Evolutionary conservation across 169 alveolate genomes (phyloP).

Genomic region (Plasmodium falciparum): DNA sequence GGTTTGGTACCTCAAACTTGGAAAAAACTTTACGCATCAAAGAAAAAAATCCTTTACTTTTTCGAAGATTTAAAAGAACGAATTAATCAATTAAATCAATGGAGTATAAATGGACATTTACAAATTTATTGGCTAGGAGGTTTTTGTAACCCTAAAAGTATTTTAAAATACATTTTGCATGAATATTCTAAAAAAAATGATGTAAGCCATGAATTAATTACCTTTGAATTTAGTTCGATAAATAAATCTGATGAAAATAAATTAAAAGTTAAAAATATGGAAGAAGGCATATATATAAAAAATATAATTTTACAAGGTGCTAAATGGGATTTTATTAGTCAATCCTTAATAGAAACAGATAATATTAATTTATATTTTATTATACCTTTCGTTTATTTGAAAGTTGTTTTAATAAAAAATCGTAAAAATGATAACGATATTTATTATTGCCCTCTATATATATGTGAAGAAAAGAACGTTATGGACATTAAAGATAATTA

Average conservation of each 20-base stretch:
- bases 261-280: constrained; percentile 63
- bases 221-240: constrained; percentile 56
- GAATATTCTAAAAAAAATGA: constrained; percentile 75
- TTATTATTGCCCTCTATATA: constrained; percentile 94
- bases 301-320: constrained; percentile 95
- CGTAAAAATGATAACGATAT: constrained; percentile 81
- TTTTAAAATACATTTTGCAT: constrained; percentile 72
- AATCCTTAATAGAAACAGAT: constrained; percentile 91
- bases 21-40: constrained; percentile 54
- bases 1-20: constrained; percentile 71
- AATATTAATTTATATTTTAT: constrained; percentile 90
- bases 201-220: constrained; percentile 58
- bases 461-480: constrained; percentile 84
- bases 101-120: constrained; percentile 61
- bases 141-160: constrained; percentile 68
- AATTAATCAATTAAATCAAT: constrained; percentile 74
- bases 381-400: constrained; percentile 94
- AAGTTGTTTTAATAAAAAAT: constrained; percentile 91
- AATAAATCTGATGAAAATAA: constrained; percentile 63
- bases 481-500: constrained; percentile 81
- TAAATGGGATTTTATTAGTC: constrained; percentile 93
- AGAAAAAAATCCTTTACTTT: constrained; percentile 50
- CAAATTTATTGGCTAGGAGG: constrained; percentile 75
- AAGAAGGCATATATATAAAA: constrained; percentile 93
- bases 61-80: constrained; percentile 68